Evolutionary conservation across 164 flowering plant genomes (phyloP).

Genomic region (Cinnamomum chago): DNA sequence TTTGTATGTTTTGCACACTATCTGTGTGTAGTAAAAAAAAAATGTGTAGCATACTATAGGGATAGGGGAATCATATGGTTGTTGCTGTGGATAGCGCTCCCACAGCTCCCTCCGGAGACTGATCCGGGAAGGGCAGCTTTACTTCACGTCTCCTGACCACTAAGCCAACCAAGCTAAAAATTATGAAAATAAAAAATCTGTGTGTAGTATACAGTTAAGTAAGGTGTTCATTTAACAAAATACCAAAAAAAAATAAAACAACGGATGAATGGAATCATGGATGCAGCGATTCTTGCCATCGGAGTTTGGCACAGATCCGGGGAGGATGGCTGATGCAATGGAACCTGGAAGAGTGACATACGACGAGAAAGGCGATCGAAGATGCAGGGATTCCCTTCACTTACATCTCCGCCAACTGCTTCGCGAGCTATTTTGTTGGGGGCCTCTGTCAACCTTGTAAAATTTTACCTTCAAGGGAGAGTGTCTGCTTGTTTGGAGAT

Average conservation of each 20-base stretch:
- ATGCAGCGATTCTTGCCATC: conserved; percentile 23
- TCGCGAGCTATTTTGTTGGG: conserved; percentile 21
- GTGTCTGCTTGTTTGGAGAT: conserved; percentile 14
- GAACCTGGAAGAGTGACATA: conserved; percentile 22
- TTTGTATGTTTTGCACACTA: no score
- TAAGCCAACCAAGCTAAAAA: no score
- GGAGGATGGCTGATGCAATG: conserved; percentile 19
- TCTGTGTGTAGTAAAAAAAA: no score
- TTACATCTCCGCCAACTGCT: conserved; percentile 26
- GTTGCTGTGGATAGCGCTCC: no score
- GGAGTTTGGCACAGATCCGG: conserved; percentile 24
- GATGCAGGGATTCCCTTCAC: conserved; percentile 24
- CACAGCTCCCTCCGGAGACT: no score
- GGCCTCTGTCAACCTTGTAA: conserved; percentile 10
- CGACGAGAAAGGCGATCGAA: conserved; percentile 24
- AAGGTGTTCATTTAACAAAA: not conserved
- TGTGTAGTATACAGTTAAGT: no score
- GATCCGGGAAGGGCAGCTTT: no score
- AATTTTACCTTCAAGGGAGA: conserved; percentile 12
- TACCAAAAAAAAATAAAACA: not conserved
- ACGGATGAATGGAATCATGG: not conserved
- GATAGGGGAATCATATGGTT: no score
- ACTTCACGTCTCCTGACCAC: no score
- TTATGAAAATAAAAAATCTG: no score
- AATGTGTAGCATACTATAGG: no score